These are phyloP conservation scores for Gaultheria prostrata DNA, from an alignment of 148 eudicot genomes.

Conservation along the genomic window DNA sequence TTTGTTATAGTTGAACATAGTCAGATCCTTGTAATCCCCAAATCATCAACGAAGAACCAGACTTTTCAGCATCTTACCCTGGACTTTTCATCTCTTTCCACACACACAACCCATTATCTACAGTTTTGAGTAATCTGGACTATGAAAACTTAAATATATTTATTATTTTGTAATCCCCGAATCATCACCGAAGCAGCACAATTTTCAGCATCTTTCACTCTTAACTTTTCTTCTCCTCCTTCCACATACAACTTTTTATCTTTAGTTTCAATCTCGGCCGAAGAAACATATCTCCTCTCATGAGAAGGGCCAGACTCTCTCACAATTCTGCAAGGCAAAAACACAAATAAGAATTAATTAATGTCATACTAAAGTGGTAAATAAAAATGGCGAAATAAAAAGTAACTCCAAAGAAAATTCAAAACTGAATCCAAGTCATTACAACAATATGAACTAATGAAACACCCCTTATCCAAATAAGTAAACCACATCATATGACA, in stretches of 20 bases:
- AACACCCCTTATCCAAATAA: background rate
- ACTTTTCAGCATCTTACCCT: no score
- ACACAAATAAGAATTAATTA: background rate
- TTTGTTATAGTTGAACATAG: no score
- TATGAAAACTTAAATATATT: conserved; percentile 18
- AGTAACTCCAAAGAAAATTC: background rate
- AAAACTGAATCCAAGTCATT: background rate
- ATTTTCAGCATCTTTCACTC: conserved; percentile 33
- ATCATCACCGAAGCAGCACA: conserved; percentile 81
- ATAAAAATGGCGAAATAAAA: no score
- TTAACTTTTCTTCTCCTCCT: conserved; percentile 50
- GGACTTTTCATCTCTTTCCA: no score
- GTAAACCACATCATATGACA: background rate
- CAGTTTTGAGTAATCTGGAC: no score
- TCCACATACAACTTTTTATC: conserved; percentile 18
- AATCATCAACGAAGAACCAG: no score
- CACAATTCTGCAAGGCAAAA: conserved; percentile 40
- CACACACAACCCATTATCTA: no score
- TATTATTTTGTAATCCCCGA: conserved; percentile 31
- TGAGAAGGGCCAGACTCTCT: conserved; percentile 60
- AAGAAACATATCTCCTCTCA: conserved; percentile 52
- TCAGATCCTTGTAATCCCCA: no score
- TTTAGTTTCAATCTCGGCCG: conserved; percentile 48
- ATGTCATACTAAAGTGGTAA: background rate
- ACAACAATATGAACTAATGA: background rate